phyloP scores from a whole-genome alignment of 805 yeast species.

The Sungouiozyma intestinalis region DNA sequence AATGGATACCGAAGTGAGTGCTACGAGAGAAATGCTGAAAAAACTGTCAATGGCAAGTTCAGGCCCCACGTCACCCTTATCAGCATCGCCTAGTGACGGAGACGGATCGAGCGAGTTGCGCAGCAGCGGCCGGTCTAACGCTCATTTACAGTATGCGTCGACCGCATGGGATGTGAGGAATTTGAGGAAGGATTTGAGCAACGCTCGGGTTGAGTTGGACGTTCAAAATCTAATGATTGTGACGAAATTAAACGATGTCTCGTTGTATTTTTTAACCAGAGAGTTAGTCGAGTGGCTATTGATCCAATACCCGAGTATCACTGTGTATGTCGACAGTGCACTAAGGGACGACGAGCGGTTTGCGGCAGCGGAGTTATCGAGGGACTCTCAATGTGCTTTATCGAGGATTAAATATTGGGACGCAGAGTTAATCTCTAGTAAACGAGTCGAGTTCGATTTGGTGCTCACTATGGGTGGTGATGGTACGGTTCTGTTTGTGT shows the following conservation, averaged over 20 bases:
- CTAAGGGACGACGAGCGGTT: conserved; percentile 55
- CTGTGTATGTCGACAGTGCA: conserved; percentile 65
- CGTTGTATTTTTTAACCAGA: conserved; percentile 62
- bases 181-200: conserved; percentile 58
- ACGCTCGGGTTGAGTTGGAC: conserved; percentile 61
- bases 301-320: conserved; percentile 28
- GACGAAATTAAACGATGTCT: conserved; percentile 82
- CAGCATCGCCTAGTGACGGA: background rate
- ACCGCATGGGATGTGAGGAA: conserved; percentile 74
- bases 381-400: conserved; percentile 35
- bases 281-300: conserved; percentile 75
- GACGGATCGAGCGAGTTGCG: background rate
- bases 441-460: conserved; percentile 50
- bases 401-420: conserved; percentile 56
- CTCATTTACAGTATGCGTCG: conserved; percentile 63
- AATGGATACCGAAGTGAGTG: background rate
- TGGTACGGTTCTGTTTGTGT: conserved; percentile 86
- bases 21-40: background rate
- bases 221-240: conserved; percentile 67
- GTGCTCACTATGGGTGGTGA: conserved; percentile 92
- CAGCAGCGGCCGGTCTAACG: conserved; percentile 1
- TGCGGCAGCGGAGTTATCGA: conserved; percentile 41
- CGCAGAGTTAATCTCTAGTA: conserved; percentile 38
- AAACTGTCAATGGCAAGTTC: background rate
- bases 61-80: background rate